Conservation (phyloP, 345 rosid species). For the Bruguiera parviflora region DNA sequence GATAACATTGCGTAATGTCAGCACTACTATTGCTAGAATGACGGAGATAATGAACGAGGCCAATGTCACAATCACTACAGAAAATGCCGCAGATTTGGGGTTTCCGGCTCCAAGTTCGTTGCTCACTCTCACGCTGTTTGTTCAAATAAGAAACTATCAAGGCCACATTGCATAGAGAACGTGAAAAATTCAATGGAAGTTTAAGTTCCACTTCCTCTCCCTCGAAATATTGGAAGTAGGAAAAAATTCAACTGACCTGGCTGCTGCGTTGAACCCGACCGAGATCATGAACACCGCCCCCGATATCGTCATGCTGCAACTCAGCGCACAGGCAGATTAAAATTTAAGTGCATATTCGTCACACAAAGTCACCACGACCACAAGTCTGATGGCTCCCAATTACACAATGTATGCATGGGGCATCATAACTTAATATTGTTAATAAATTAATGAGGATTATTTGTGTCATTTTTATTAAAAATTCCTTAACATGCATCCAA, state of each 20-base stretch:
- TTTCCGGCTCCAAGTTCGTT: conserved; percentile 61
- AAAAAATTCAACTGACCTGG: conserved; percentile 37
- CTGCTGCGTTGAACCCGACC: conserved; percentile 71
- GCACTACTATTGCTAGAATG: conserved; percentile 34
- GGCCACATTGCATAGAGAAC: not conserved
- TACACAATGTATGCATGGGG: no score
- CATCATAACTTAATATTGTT: no score
- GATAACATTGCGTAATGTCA: conserved; percentile 40
- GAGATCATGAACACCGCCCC: conserved; percentile 74
- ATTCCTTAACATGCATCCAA: no score
- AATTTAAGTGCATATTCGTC: no score
- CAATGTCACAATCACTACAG: conserved; percentile 43
- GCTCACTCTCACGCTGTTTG: conserved; percentile 54
- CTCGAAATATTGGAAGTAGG: not conserved
- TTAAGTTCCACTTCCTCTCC: not conserved
- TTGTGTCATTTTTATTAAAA: no score
- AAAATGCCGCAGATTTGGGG: conserved; percentile 52
- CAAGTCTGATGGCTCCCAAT: no score
- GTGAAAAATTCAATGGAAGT: not conserved
- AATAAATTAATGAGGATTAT: no score
- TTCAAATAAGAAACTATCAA: not conserved
- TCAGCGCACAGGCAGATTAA: no score
- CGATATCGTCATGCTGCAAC: conserved; percentile 55
- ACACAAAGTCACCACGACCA: no score
- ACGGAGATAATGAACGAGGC: conserved; percentile 39